Percentiles rank a stretch among this genome's conserved stretches.
These are phyloP conservation scores for Tetrahymena elliotti DNA, from an alignment of 73 alveolate genomes.

Conservation along the genomic window DNA sequence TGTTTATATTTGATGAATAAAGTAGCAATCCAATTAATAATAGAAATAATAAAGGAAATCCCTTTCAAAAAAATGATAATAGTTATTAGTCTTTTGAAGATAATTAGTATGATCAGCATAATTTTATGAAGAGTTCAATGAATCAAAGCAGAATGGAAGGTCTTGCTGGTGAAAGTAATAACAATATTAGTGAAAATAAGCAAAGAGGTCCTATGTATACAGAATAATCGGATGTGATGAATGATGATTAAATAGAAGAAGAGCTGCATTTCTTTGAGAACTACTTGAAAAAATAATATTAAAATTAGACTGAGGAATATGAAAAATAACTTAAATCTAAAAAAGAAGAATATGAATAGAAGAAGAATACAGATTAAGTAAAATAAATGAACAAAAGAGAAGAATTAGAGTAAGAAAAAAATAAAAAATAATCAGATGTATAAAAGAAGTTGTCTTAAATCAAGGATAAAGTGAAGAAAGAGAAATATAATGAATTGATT, in stretches of 20 bases:
- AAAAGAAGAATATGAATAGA: neutral
- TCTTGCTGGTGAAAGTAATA: neutral
- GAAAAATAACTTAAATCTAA: neutral
- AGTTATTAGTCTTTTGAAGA: neutral
- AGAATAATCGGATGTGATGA: neutral
- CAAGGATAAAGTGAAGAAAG: neutral
- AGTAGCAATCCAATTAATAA: neutral
- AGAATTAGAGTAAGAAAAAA: neutral
- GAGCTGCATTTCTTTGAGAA: neutral
- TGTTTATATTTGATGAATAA: neutral
- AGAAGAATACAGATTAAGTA: neutral
- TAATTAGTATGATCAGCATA: neutral
- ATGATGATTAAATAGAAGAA: neutral
- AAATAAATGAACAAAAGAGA: neutral
- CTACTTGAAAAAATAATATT: neutral
- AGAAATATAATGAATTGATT: neutral
- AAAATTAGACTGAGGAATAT: neutral
- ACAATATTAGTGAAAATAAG: neutral
- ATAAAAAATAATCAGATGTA: neutral
- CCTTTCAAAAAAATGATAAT: neutral
- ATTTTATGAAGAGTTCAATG: neutral
- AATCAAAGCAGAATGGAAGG: neutral
- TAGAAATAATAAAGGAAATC: neutral
- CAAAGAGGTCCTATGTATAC: neutral
- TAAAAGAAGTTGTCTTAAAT: neutral